These are phyloP conservation scores for Diaporthe capsici DNA, from an alignment of 2,329 filamentous ascomycete genomes.

Conservation along the genomic window DNA sequence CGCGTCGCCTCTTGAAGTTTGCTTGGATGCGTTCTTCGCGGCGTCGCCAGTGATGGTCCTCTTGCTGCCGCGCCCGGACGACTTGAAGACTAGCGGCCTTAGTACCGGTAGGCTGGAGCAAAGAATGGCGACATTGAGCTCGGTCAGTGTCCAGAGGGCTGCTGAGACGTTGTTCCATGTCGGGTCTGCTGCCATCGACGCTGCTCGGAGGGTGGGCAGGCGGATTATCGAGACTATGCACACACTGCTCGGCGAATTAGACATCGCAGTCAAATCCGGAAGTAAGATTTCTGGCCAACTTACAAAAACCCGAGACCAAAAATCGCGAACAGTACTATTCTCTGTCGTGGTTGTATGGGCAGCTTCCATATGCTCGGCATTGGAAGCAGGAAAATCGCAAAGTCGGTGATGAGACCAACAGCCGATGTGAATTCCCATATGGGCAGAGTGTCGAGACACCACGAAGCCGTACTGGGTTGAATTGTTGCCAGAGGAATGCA, in stretches of 20 bases:
- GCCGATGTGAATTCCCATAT: constrained; percentile 51
- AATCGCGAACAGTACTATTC: constrained; percentile 48
- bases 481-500: constrained; percentile 48
- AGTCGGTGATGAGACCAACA: constrained; percentile 48
- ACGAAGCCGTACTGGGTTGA: constrained; percentile 45
- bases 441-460: constrained; percentile 49
- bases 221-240: constrained; percentile 52
- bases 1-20: not conserved
- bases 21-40: not conserved
- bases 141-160: constrained; percentile 51
- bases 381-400: constrained; percentile 49
- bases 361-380: constrained; percentile 47
- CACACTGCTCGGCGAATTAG: constrained; percentile 44
- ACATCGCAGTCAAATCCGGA: not conserved
- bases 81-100: constrained; percentile 45
- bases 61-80: not conserved
- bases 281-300: too few relatives aligned
- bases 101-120: constrained; percentile 50
- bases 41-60: constrained; percentile 13
- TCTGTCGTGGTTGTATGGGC: constrained; percentile 47
- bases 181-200: constrained; percentile 48
- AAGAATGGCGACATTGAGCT: constrained; percentile 50
- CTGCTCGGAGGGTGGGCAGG: constrained; percentile 49
- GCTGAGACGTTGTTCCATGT: constrained; percentile 51
- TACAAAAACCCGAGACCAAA: constrained; percentile 52